Evolutionary conservation across 2,329 filamentous ascomycete genomes (phyloP), one percentile per base, ranked within the genome.

Genomic region (Fusarium sulawesiense): DNA sequence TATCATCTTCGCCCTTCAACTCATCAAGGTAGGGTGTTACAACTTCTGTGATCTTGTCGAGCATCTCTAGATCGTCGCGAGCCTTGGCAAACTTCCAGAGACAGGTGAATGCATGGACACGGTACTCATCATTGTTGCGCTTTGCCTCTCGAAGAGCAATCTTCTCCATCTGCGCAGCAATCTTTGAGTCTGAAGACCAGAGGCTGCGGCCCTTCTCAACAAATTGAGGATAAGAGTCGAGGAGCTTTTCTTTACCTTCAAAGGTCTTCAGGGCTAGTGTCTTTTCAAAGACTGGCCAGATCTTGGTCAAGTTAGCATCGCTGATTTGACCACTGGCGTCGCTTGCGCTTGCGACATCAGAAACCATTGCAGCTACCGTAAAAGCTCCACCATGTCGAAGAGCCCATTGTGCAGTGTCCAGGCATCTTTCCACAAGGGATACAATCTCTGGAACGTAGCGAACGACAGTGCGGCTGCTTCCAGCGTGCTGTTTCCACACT

Each of bases 401-500:
- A 4, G 90, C 90, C 96, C 96, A 99, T 74, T 93, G 92, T 3
- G 92, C 88, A 3, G 92, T 94, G 34, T 92, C 90, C 10, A 98
- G 83, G 56, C 93, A 87, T 37, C 85, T 83, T 37, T 88, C 84
- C 2, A 90, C 88, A 3, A 98, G 84, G 1, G 80, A 81, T 6
- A 92, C 85, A 71, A 98, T 97, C 80, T 99, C 96, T 40, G 86
- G 86, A 9, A 97, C 86, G 76, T 97, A 97, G 2, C 97, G 87
- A 48, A 92, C 87, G 7, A 97, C 93, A 0, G 93, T 91, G 30
- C 94, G 89, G 32, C 87, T 89, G 46, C 93, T 94, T 51, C 94
- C 95, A 1, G 97, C 94, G 75, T 97, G 94, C 73, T 97, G 93
- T 50, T 88, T 87, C 96, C 96, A 99, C 0, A 94, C 93, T 60